Percentiles rank a stretch among this genome's conserved stretches.
Conservation (phyloP, 139 green algal genomes). For the Chlamydomonas sphaeroides region DNA sequence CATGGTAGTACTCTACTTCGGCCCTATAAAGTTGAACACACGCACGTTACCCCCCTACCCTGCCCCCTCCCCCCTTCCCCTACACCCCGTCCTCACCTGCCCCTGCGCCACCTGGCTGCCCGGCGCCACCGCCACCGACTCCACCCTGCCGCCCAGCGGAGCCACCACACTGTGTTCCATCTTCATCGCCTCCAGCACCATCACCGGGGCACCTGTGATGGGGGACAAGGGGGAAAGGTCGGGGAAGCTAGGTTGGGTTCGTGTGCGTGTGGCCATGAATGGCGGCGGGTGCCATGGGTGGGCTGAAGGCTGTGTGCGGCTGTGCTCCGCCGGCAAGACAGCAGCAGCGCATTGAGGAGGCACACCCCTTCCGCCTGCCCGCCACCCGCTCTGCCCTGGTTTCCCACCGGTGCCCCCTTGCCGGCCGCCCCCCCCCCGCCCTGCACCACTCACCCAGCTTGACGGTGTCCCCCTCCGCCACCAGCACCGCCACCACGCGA, state of each 20-base stretch:
- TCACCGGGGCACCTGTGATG: slow-evolving; percentile 49
- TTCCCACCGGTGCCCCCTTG: too few relatives aligned
- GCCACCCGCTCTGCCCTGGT: too few relatives aligned
- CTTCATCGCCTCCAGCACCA: slow-evolving; percentile 88
- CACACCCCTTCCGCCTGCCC: too few relatives aligned
- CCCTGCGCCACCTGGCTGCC: slow-evolving; percentile 59
- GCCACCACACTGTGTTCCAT: slow-evolving; percentile 72
- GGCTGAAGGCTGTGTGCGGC: background rate
- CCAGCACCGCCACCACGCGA: slow-evolving; percentile 66
- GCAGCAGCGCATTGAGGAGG: too few relatives aligned
- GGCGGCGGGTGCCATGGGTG: slow-evolving; percentile 40
- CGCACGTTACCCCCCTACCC: too few relatives aligned
- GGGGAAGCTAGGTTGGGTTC: background rate
- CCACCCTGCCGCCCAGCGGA: slow-evolving; percentile 42
- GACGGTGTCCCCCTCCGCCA: slow-evolving; percentile 29
- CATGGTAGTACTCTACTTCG: too few relatives aligned
- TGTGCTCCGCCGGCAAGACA: background rate
- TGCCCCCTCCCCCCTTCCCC: too few relatives aligned
- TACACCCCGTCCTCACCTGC: slow-evolving; percentile 50
- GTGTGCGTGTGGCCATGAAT: background rate
- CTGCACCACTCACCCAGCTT: background rate
- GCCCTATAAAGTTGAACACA: too few relatives aligned
- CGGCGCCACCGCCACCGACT: slow-evolving; percentile 1
- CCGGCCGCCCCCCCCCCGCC: too few relatives aligned
- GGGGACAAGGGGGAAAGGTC: background rate